Base-by-base conservation (phyloP, 805 yeast genomes). In the Tetrapisispora taiwanensis region DNA sequence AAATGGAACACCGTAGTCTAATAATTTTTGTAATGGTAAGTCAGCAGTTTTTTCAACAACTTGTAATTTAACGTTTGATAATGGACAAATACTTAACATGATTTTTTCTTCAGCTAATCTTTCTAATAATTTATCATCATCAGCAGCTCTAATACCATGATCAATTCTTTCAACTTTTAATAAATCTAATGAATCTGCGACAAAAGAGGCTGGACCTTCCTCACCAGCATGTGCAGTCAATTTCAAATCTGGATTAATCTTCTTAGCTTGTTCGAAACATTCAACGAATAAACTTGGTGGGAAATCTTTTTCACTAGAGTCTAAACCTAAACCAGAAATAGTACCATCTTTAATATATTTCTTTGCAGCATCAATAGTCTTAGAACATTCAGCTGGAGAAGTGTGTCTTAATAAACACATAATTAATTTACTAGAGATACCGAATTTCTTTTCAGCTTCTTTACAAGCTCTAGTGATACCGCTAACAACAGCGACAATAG, bases 171-270 rank as follows among this genome's bases (percentile, higher is more conserved):
- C 71, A 22, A 76, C 84, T 1, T 75, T 70, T 46, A 82, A 70
- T 39, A 69, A 46, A 53, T 81, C 80, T 48, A 84, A 65, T 1
- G 92, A 67, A 43, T 70, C 71, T 9, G 65, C 46, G 24, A 84
- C 84, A 52, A 69, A 83, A n/a, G 76, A 72, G 35, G 86, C 78
- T 50, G 81, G 85, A 43, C 90, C 94, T 67, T 85, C 94, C 65
- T 85, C 95, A 54, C 95, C 95, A 2, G 92, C 94, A 56, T 85
- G 95, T 2, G 95, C 90, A 31, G 94, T 85, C 44, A 82, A 69
- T 33, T 77, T 73, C 44, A 80, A 72, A 20, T 74, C 65, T 20
- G 81, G 76, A 55, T 69, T 74, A 35, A 68, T 57, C 20, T 68
- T 65, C 44, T 67, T 69, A 7, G 83, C 72, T 18, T 59, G 54